Evolutionary conservation across 2,329 filamentous ascomycete species (phyloP).

Genomic region (Penicillium corylophilum): DNA sequence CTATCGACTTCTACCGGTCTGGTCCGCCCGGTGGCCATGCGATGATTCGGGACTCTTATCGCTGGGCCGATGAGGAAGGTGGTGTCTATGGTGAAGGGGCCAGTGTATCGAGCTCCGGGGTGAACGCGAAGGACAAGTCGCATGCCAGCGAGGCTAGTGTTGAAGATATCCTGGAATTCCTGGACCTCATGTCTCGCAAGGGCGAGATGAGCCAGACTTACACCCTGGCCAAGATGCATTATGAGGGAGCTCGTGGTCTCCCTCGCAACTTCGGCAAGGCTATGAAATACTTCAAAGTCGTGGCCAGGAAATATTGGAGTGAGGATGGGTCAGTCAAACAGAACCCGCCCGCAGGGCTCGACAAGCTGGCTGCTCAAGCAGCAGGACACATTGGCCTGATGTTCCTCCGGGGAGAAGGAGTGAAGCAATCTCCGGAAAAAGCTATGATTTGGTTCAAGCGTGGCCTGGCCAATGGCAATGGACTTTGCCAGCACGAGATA

Average conservation of each 20-base stretch:
- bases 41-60: conserved; percentile 74
- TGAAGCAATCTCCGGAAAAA: conserved; percentile 72
- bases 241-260: conserved; percentile 77
- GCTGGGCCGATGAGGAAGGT: conserved; percentile 84
- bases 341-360: conserved; percentile 67
- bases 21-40: conserved; percentile 85
- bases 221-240: conserved; percentile 80
- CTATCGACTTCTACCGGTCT: conserved; percentile 80
- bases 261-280: conserved; percentile 71
- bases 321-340: conserved; percentile 72
- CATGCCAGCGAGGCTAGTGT: conserved; percentile 80
- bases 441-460: conserved; percentile 82
- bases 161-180: conserved; percentile 91
- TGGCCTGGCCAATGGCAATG: conserved; percentile 71
- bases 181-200: conserved; percentile 86
- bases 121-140: conserved; percentile 72
- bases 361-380: conserved; percentile 77
- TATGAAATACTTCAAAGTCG: conserved; percentile 75
- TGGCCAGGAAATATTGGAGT: conserved; percentile 79
- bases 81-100: conserved; percentile 95
- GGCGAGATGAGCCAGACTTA: conserved; percentile 86
- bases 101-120: conserved; percentile 82
- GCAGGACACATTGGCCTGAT: conserved; percentile 86
- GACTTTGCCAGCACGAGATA: conserved; percentile 79
- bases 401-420: conserved; percentile 83